Conservation (phyloP, 2,329 filamentous ascomycete genomes). For the Alternaria solani region DNA sequence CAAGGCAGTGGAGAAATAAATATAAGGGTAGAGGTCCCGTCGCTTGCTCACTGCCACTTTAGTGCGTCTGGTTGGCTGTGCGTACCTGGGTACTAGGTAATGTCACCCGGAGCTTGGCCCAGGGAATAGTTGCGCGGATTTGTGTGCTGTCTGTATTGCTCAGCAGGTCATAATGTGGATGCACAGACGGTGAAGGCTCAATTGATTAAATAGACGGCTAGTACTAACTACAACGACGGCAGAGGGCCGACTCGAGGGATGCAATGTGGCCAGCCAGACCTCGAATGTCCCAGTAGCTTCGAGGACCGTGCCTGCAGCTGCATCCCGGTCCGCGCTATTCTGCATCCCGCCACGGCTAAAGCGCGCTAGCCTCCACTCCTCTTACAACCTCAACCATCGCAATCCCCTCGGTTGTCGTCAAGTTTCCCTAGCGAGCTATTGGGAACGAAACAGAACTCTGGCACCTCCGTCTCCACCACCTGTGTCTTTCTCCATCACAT, state of each 20-base stretch:
- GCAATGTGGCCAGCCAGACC: neutral
- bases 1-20: neutral
- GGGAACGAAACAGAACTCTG: neutral
- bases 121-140: slow-evolving; percentile 10
- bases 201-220: slow-evolving; percentile 14
- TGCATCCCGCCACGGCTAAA: slow-evolving; percentile 7
- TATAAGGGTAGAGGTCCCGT: neutral
- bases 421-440: no score
- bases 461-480: neutral
- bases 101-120: slow-evolving; percentile 17
- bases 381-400: neutral
- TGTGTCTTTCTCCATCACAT: neutral
- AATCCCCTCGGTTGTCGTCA: no score
- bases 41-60: slow-evolving; percentile 1
- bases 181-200: slow-evolving; percentile 8
- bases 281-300: neutral
- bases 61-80: slow-evolving; percentile 12
- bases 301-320: slow-evolving; percentile 24
- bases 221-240: slow-evolving; percentile 11
- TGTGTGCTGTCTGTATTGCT: neutral
- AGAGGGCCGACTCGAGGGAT: slow-evolving; percentile 1
- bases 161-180: slow-evolving; percentile 13
- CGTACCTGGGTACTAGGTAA: slow-evolving; percentile 10
- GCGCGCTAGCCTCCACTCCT: slow-evolving; percentile 17
- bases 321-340: slow-evolving; percentile 15